Conservation (phyloP, 2,329 filamentous ascomycete genomes). For the Diaporthe helianthi region DNA sequence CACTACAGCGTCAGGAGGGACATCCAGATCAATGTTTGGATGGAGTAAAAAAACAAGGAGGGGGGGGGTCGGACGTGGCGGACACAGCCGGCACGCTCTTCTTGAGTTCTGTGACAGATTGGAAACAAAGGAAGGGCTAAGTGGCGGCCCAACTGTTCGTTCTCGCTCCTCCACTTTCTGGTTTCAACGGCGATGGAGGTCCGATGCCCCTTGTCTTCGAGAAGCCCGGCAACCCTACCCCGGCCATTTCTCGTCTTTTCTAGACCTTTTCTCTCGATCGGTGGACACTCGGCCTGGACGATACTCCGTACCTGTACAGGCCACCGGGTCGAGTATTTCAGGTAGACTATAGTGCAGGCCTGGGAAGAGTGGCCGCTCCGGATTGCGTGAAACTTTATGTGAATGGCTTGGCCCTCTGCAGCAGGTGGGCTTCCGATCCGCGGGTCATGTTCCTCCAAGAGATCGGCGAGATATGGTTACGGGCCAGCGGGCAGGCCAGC, state of each 20-base stretch:
- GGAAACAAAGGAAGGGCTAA: constrained; percentile 29
- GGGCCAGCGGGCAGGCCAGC: background rate
- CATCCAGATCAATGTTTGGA: no score
- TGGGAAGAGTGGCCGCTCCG: background rate
- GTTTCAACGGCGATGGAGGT: constrained; percentile 31
- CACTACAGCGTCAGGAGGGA: no score
- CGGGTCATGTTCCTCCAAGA: background rate
- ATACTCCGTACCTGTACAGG: background rate
- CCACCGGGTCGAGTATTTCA: background rate
- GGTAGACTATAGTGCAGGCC: background rate
- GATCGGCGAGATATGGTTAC: constrained; percentile 20
- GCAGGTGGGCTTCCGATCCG: background rate
- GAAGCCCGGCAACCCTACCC: background rate
- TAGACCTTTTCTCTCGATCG: background rate
- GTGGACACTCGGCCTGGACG: background rate
- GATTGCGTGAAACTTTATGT: constrained; percentile 2
- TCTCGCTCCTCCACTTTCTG: constrained; percentile 26
- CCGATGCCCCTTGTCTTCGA: constrained; percentile 11
- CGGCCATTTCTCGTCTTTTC: constrained; percentile 4
- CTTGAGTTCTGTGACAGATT: constrained; percentile 33
- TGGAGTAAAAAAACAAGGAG: background rate
- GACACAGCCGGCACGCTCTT: background rate
- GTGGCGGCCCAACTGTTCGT: constrained; percentile 10
- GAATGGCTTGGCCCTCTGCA: background rate
- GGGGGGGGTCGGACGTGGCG: background rate